Percentiles rank a stretch among this genome's conserved stretches.
Evolutionary conservation across 768 basidiomycete species (phyloP).

Genomic region (Wakefieldia striispora): DNA sequence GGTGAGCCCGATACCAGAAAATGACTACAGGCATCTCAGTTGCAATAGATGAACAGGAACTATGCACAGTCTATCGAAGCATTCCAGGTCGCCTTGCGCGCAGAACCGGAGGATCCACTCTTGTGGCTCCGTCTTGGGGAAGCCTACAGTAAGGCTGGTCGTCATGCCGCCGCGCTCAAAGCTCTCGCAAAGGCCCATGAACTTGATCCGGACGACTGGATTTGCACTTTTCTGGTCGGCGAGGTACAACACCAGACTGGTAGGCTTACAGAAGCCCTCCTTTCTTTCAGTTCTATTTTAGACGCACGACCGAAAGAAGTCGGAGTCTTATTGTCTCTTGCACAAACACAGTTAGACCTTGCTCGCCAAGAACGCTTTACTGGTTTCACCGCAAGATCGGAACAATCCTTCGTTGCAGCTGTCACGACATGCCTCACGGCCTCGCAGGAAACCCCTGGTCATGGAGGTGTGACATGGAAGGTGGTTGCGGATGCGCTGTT

Average conservation of each 20-base stretch:
- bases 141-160: slow-evolving; percentile 84
- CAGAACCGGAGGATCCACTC: slow-evolving; percentile 69
- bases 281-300: slow-evolving; percentile 57
- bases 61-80: slow-evolving; percentile 76
- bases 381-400: slow-evolving; percentile 76
- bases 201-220: slow-evolving; percentile 78
- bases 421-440: slow-evolving; percentile 49
- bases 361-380: slow-evolving; percentile 61
- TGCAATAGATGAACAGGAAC: slow-evolving; percentile 57
- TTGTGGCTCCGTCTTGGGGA: slow-evolving; percentile 94
- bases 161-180: slow-evolving; percentile 87
- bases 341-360: slow-evolving; percentile 67
- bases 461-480: slow-evolving; percentile 82
- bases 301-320: slow-evolving; percentile 58
- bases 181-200: slow-evolving; percentile 74
- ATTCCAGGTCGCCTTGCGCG: slow-evolving; percentile 82
- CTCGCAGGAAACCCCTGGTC: slow-evolving; percentile 54
- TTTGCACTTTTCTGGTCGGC: slow-evolving; percentile 78
- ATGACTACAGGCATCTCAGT: neutral
- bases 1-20: slow-evolving; percentile 45
- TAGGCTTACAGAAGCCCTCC: slow-evolving; percentile 71
- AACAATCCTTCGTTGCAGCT: slow-evolving; percentile 66
- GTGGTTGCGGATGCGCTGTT: slow-evolving; percentile 72
- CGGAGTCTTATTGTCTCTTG: slow-evolving; percentile 69
- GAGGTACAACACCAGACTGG: slow-evolving; percentile 81